A percentile compares a stretch with the other conserved stretches of the same genome.
Evolutionary conservation across 495 filamentous ascomycete species (phyloP).

Genomic region (Penicillium alfredii): DNA sequence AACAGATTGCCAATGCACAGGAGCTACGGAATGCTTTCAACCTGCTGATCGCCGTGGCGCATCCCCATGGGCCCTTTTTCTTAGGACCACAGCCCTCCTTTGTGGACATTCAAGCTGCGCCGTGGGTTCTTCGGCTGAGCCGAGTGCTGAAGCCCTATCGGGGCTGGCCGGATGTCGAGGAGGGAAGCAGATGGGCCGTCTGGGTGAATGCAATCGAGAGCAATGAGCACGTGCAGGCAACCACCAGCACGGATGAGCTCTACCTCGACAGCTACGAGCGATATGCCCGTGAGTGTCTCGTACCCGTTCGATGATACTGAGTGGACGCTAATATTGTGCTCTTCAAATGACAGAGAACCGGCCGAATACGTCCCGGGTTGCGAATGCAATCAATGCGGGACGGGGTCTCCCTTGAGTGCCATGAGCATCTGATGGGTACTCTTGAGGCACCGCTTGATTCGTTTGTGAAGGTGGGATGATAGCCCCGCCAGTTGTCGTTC

Average conservation of each 20-base stretch:
- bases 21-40: conserved; percentile 64
- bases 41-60: conserved; percentile 66
- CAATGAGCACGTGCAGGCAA: conserved; percentile 66
- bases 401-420: conserved; percentile 41
- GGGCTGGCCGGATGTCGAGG: conserved; percentile 68
- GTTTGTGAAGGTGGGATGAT: too few species aligned
- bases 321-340: conserved; percentile 12
- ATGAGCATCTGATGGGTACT: neutral
- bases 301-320: neutral
- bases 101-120: conserved; percentile 84
- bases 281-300: conserved; percentile 50
- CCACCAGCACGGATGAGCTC: conserved; percentile 67
- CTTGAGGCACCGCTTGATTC: too few species aligned
- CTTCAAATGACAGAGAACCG: conserved; percentile 43
- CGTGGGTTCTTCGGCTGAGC: conserved; percentile 74
- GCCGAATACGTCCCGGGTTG: conserved; percentile 54
- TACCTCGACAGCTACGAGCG: conserved; percentile 69
- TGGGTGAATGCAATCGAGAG: conserved; percentile 82
- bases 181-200: conserved; percentile 61
- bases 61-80: conserved; percentile 73
- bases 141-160: conserved; percentile 74
- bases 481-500: too few species aligned
- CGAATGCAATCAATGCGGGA: conserved; percentile 54
- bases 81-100: conserved; percentile 65
- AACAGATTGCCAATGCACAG: conserved; percentile 57